Evolutionary conservation across 2,329 filamentous ascomycete genomes (phyloP), one percentile per base, ranked within the genome.

Genomic region (Trichoderma sp.): DNA sequence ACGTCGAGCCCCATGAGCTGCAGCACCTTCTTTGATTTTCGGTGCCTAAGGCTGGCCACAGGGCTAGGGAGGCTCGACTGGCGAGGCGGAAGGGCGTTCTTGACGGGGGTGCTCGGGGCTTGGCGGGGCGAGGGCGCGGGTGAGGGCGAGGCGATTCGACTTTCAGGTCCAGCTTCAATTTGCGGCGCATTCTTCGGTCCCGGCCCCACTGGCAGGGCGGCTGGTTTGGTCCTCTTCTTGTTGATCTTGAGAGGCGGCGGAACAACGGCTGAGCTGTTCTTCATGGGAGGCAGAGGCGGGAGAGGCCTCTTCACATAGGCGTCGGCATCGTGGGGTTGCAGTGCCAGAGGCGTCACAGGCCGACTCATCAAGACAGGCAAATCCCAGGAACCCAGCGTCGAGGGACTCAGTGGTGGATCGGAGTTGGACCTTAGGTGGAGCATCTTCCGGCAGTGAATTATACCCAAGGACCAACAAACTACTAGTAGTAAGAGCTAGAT

Each of bases 1-100:
- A 86, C 62, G 56, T 85, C 83, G 33, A 84, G 80, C 1, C 86
- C 86, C 6, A 81, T 87, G 16, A 88, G 81, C 77, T 86, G 84
- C 41, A 83, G 81, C 59, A 87, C 81, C 79, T 87, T 88, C 60
- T 81, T 80, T 0, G 82, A 82, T 0, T 85, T 84, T 1, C 81
- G 79, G 11, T 77, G 78, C 24, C 27, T 66, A 24, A 74, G 29
- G 18, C 41, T 66, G 9, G 24, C 16, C 45, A 63, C 78, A 27
- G 78, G 75, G 64, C 75, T 75, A 1, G 71, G 24, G 8, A 50
- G 41, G 65, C 33, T 69, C 27, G 56, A 59, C 45, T 24, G 64
- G 29, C 56, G 75, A 35, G 69, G 53, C 14, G 21, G 62, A 31
- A 31, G 35, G 56, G 24, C 16, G 38, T 35, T 33, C 71, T 59